Percentiles rank a stretch among this genome's conserved stretches.
These are phyloP conservation scores for Talaromyces pinophilus DNA, from an alignment of 2,329 filamentous ascomycete genomes.

Conservation along the genomic window DNA sequence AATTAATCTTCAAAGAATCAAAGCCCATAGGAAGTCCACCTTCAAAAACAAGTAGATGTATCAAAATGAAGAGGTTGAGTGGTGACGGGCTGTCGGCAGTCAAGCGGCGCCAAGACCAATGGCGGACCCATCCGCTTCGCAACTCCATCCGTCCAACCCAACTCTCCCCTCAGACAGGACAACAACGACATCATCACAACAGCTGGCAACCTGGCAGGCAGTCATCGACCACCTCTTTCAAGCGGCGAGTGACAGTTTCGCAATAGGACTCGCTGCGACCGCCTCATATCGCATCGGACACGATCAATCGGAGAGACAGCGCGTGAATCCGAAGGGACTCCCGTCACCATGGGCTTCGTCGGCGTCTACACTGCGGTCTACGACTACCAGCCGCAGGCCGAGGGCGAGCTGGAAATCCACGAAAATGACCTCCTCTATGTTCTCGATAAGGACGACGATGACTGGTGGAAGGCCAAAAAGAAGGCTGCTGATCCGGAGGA, in stretches of 20 bases:
- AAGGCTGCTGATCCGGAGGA: constrained; percentile 82
- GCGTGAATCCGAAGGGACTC: constrained; percentile 5
- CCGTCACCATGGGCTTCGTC: constrained; percentile 75
- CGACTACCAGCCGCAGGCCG: constrained; percentile 85
- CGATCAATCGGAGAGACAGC: constrained; percentile 1
- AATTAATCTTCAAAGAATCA: not conserved
- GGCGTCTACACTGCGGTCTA: constrained; percentile 89
- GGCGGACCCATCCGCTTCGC: constrained; percentile 13
- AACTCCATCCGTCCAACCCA: constrained; percentile 4
- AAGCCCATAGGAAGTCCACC: not conserved
- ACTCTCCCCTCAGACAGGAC: constrained; percentile 5
- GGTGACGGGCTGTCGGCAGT: not conserved
- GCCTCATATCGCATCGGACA: not conserved
- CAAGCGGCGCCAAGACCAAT: constrained; percentile 9
- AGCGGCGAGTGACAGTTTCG: too few relatives aligned
- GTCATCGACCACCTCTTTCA: constrained; percentile 8
- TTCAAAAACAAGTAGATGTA: not conserved
- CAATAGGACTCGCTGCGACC: not conserved
- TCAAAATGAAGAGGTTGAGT: not conserved
- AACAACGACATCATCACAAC: constrained; percentile 14
- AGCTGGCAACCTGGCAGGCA: constrained; percentile 2
- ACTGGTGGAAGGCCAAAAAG: constrained; percentile 98
- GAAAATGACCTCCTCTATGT: constrained; percentile 90
- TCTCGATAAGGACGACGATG: constrained; percentile 75
- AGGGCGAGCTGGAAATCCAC: constrained; percentile 78